Base-by-base conservation (phyloP, 2,329 filamentous ascomycete species). In the Rutstroemia sp. region DNA sequence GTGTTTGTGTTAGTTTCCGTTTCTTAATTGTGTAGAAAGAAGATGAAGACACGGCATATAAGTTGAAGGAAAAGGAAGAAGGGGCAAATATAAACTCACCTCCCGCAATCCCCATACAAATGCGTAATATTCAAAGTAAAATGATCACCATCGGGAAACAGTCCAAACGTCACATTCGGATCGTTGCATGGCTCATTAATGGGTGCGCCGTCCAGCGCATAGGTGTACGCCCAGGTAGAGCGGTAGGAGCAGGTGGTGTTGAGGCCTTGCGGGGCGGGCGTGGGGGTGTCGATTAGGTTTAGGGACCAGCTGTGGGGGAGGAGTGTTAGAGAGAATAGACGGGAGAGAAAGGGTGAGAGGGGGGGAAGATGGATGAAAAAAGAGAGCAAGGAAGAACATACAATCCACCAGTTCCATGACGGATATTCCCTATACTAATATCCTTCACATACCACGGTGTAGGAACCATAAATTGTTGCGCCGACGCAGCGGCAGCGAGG, bases 41-140 rank as follows among this genome's bases (percentile, higher is more conserved):
- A 25, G 19, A n/a, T 3, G 34, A 39, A 14, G 23, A 23, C 23
- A 23, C 23, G 23, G 23, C 5, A 23, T 23, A 5, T 23, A 23
- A 23, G 23, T 23, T 23, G 30, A 19, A 19, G 27, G 27, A 30
- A 30, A 30, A 3, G 2, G 10, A 30, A 46, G 21, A 7, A 46
- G 2, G 19, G 19, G 19, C 19, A 19, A 19, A 19, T 19, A 30
- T 12, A 27, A 37, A 58, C 57, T 54, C 30, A 63, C 61, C 34
- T 52, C 27, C 56, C 56, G 25, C 61, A 61, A 50, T 56, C 46
- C 19, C 57, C 58, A 50, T 58, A 63, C 16, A 51, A 21, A 39
- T 63, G 61, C 8, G 61, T 63, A 14, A 63, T 52, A 48, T 63
- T 63, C 17, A 63, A 51, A 2, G 34, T 57, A 45, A 63, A 63